Evolutionary conservation across 148 eudicot genomes (phyloP), one percentile per base, ranked within the genome.

Genomic region (Spergularia bocconei): DNA sequence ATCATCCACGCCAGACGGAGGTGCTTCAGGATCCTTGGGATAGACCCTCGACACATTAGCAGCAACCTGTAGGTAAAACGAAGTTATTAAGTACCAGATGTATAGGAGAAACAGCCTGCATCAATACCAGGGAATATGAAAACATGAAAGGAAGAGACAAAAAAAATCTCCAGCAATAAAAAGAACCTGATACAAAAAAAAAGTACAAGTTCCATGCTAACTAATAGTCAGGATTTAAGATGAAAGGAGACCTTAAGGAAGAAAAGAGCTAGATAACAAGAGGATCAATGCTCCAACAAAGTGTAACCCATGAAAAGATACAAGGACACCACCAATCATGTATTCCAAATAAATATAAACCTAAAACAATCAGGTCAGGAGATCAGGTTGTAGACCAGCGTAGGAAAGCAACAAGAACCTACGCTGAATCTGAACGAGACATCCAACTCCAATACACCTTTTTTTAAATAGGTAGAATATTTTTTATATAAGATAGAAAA

Each of bases 1-100:
- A 69, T 90, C 93, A 78, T 90, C 91, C 48, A 90, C 89, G 21
- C 92, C 92, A 62, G 85, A 80, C 33, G 84, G 67, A 63, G 92
- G 90, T 68, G 92, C 90, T 80, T 89, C 92, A 41, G 79, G 75
- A 75, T 89, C 92, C 80, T 89, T 87, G 33, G 88, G 86, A 73
- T 83, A 72, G 70, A 89, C 83, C 70, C 78, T 85, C 47, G 84
- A 79, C 51, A 69, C 76, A 50, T 85, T 81, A 57, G 79, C 74
- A 78, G 72, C 83, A 67, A 87, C 88, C 92, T 89, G 70, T 52
- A 80, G 4, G 50, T 56, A 51, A 75, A 72, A 47, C 19, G n/a
- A 67, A 9, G 60, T 25, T 20, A 72, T 58, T 66, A 33, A 51
- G 7, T 48, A 39, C 56, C 51, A 19, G 53, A 5, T 9, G 19